Evolutionary conservation across 345 rosid genomes (phyloP), one percentile per base, ranked within the genome.

Genomic region (Arabis hirsuta): DNA sequence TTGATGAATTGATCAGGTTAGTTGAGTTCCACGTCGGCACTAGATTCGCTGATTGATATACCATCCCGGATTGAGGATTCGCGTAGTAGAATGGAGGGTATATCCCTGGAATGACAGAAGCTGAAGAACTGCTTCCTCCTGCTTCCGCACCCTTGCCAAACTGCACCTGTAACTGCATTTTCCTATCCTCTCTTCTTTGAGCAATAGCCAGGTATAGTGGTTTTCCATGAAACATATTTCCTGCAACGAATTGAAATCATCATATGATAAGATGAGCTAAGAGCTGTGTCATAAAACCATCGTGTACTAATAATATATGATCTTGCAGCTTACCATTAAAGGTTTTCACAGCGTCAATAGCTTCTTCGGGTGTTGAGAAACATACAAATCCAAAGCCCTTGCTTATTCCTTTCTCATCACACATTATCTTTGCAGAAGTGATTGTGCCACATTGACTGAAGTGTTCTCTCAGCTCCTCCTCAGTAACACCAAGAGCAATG

Each of bases 321-420:
- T 29, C 43, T 1, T 41, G 7, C 5, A 7, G 42, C 73, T 68
- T 84, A 88, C 94, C 90, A 65, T 86, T 82, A 56, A 84, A 80
- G 27, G 73, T 71, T 67, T 55, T 80, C 61, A 86, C 88, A 60
- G 90, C 94, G 54, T 78, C 80, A 53, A 13, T 74, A 36, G 91
- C 93, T 81, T 88, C 91, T 81, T 82, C 90, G 41, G 86, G 81
- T 53, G 67, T 73, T 75, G 91, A 86, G 78, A 90, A 88, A 74
- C 91, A 84, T 9, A 88, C 90, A 80, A 90, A 90, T 65, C 93
- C 93, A 75, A 86, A 86, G 13, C 96, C 96, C 67, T 81, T 90
- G 64, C 86, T 84, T 31, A 69, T 73, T 64, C 96, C 93, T 82
- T 83, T 90, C 24, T 83, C 81, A 69, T 87, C 88, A 70, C 88